Evolutionary conservation across 805 yeast genomes (phyloP), one percentile per base, ranked within the genome.

Genomic region (Cyberlindnera maritima): DNA sequence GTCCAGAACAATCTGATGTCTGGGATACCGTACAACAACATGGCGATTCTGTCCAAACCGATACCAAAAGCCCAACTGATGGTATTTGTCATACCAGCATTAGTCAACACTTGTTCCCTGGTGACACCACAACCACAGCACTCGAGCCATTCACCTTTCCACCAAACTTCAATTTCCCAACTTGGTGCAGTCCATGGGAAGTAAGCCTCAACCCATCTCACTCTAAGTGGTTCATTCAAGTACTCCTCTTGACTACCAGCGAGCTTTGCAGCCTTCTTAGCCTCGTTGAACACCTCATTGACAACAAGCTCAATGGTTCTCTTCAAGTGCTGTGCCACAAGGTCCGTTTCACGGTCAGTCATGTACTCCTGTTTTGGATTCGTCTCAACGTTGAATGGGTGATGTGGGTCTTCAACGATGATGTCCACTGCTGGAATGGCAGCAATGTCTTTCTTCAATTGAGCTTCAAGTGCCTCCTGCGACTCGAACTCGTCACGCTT

Each of bases 151-250:
- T 91, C 96, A 43, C 94, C 96, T 62, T 90, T 88, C 97, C 98
- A 94, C 91, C 95, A 90, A 4, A 94, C 96, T 67, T 94, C 99
- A 56, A 95, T 89, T 61, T 94, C 97, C 95, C 96, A 94, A 36
- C 96, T 87, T 3, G 99, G 99, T 1, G 96, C 81, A 3, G 99
- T 94, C 97, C 98, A 94, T 3, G 99, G 99, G 71, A 94, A 94
- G 60, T 83, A 88, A 0, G 94, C 96, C 59, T 88, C 95, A 29
- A 90, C 85, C 99, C 99, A 94, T 56, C 98, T 76, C 17, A 91
- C 87, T 60, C 79, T 83, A 50, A 94, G 73, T 7, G 96, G 96
- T 56, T 83, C 85, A 49, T 80, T 75, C 52, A 83, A 65, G 55
- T 81, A 84, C 5, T 76, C 80, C 45, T 77, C 81, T 1, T 71